These are phyloP conservation scores for Trifolium repens DNA, from an alignment of 306 rosid genomes.

Conservation along the genomic window DNA sequence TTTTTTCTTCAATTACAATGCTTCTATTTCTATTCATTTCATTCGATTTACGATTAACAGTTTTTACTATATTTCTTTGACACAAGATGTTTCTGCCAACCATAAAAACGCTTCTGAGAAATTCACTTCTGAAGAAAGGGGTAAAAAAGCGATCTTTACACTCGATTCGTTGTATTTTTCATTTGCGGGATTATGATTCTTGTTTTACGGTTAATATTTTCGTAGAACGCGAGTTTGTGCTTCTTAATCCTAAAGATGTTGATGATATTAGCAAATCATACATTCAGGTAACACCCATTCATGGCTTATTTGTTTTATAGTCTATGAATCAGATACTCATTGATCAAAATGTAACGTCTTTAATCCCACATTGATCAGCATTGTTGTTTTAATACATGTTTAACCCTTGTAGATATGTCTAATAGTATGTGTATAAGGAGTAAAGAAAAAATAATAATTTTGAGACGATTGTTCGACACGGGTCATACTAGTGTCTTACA, in stretches of 20 bases:
- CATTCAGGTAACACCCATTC: constrained; percentile 63
- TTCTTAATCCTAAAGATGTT: constrained; percentile 74
- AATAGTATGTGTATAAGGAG: no score
- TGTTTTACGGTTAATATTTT: constrained; percentile 13
- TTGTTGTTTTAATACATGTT: no score
- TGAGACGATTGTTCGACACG: no score
- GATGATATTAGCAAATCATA: constrained; percentile 51
- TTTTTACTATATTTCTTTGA: constrained; percentile 23
- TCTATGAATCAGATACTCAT: no score
- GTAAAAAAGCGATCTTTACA: constrained; percentile 26
- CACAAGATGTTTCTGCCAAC: constrained; percentile 38
- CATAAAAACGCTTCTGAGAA: constrained; percentile 29
- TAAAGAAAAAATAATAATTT: no score
- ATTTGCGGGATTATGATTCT: background rate
- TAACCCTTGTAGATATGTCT: no score
- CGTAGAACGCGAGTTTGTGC: constrained; percentile 57
- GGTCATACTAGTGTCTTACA: no score
- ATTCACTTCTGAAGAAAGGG: constrained; percentile 37
- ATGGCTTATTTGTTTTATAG: background rate
- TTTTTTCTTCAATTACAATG: background rate
- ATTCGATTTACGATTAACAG: constrained; percentile 8
- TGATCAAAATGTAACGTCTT: no score
- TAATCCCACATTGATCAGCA: no score
- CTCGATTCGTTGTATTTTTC: background rate
- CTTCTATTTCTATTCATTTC: background rate